Percentiles rank a stretch among this genome's conserved stretches.
Evolutionary conservation across 2,329 filamentous ascomycete genomes (phyloP).

Genomic region (Talaromyces albobiverticillius): DNA sequence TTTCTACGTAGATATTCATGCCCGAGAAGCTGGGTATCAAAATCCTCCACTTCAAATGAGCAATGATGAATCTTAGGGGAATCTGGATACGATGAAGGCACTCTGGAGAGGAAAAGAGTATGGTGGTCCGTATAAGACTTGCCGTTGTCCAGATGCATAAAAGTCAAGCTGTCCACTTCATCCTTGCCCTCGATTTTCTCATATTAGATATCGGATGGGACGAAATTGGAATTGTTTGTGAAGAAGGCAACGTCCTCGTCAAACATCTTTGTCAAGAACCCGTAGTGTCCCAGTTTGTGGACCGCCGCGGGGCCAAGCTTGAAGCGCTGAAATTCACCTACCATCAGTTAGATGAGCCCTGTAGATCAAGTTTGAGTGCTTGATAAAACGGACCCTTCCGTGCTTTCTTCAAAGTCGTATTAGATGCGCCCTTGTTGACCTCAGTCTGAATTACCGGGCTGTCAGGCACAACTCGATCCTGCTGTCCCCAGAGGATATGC

Average conservation of each 20-base stretch:
- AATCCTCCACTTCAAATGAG: slow-evolving; percentile 3
- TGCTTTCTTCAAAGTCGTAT: not conserved
- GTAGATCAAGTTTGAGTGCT: not conserved
- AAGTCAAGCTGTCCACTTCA: not conserved
- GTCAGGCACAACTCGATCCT: not conserved
- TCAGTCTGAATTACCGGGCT: not conserved
- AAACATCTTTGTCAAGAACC: not conserved
- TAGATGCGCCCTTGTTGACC: not conserved
- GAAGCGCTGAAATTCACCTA: slow-evolving; percentile 1
- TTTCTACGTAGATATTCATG: not conserved
- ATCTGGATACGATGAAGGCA: not conserved
- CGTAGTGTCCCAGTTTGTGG: slow-evolving; percentile 2
- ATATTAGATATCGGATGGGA: not conserved
- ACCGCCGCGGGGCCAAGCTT: not conserved
- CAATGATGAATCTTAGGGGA: not conserved
- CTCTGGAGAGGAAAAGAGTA: not conserved
- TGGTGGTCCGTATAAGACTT: not conserved
- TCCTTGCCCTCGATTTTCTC: not conserved
- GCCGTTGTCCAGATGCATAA: not conserved
- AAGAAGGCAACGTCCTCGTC: not conserved
- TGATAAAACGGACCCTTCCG: not conserved
- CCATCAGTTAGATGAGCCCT: not conserved
- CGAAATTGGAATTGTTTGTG: not conserved
- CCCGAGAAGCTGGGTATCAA: slow-evolving; percentile 2
- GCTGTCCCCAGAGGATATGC: not conserved